Evolutionary conservation across 495 filamentous ascomycete species (phyloP), one percentile per base, ranked within the genome.

Genomic region (Talaromyces liani): DNA sequence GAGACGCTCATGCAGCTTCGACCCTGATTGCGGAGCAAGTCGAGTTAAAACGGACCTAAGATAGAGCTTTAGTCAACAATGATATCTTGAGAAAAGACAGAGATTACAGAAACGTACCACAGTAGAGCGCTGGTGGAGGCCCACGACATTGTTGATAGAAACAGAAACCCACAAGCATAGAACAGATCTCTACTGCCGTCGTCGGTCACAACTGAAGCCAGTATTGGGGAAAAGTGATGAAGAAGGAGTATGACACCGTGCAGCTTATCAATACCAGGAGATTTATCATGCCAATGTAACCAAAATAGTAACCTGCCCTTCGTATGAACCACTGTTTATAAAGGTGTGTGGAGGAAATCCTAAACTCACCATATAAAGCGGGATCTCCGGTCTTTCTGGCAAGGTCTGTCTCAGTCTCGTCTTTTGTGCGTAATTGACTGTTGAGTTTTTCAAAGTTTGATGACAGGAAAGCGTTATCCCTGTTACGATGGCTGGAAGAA

Each of bases 401-500:
- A 22, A 62, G 41, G 29, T 62, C 60, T 9, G 22, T 14, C 8
- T n/a, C 60, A 20, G 60, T 24, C 25, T 62, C 60, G 5, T 58
- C 20, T 39, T 58, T 57, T 5, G 9, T 16, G 18, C 31, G 14
- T n/a, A 54, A 54, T 18, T 59, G 27, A 16, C 12, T 54, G 33
- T 27, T 25, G 33, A 49, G 56, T 6, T 58, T 57, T 7, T 57
- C 31, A 18, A 36, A 33, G 56, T 22, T 49, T 24, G 41, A 18
- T 14, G 29, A n/a, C 27, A 20, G 57, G 22, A 62, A 65, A n/a
- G 73, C 61, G 56, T 76, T 77, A n/a, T 69, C 64, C 39, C 65
- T 65, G 18, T 53, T n/a, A 18, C 69, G 59, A 18, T 76, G 69
- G 24, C 71, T 55, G 0, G 72, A 47, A 60, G 74, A 82, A 16